Base-by-base conservation (phyloP, 1,139 yeast species). In the Kodamaea ohmeri region DNA sequence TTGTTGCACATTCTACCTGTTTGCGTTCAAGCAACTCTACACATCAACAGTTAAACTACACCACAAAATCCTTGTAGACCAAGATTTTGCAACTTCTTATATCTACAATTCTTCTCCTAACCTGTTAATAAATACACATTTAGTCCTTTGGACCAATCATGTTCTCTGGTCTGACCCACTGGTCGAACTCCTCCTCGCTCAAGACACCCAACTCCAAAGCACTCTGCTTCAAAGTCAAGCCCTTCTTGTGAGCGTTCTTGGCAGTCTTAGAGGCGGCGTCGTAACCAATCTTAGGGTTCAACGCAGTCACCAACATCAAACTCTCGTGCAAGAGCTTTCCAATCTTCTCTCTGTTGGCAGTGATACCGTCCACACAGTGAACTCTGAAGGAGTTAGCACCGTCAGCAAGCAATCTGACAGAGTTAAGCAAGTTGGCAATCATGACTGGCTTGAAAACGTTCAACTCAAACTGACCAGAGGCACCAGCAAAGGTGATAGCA, bases 231-330 rank as follows among this genome's bases (percentile, higher is more conserved):
- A 92, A 80, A 33, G 98, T 92, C 57, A 90, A 76, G 22, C 97
- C 97, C 75, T 92, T 89, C 75, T 90, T 86, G 78, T 92, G 97
- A 38, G 98, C 98, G 60, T 92, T 88, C 78, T 92, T 92, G 52
- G 98, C 98, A 40, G 89, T 92, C 78, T 90, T 89, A 45, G 97
- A 88, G 42, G 98, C 97, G 53, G 83, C 78, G 63, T 92, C 98
- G 70, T 92, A 92, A 56, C 98, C 98, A 56, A 92, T 92, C 80
- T 90, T 89, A 54, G 98, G 97, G 79, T 92, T 94, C 62, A 92
- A 80, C 22, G 98, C 97, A 42, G 98, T 92, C 38, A 92, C 98
- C 71, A 92, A 78, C 98, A 92, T 92, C 62, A 92, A 79, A 8
- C 97, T 88, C 69, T 92, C 96, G 62, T 87, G 86, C 74, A 92